Conservation (phyloP, 1,284 basidiomycete species). For the Puccinia sorghi region DNA sequence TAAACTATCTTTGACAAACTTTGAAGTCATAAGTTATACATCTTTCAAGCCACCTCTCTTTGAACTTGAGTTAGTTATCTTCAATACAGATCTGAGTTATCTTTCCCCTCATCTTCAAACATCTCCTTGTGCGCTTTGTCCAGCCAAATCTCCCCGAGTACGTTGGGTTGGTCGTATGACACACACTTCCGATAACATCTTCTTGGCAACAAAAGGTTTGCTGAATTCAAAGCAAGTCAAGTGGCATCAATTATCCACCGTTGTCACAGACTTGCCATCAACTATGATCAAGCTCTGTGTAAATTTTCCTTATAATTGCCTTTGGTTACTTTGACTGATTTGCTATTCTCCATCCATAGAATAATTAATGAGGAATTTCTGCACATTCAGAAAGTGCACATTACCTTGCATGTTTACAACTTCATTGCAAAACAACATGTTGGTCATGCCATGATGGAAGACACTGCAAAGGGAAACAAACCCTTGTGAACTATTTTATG, state of each 20-base stretch:
- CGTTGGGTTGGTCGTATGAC: too few relatives aligned
- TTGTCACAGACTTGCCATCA: slow-evolving; percentile 15
- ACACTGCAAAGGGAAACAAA: slow-evolving; percentile 11
- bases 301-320: background rate
- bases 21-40: too few relatives aligned
- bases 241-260: background rate
- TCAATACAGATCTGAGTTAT: too few relatives aligned
- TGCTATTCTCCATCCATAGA: background rate
- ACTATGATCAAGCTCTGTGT: slow-evolving; percentile 20
- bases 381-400: slow-evolving; percentile 2
- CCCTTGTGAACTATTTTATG: slow-evolving; percentile 30
- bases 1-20: too few relatives aligned
- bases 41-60: too few relatives aligned
- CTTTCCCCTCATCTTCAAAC: too few relatives aligned
- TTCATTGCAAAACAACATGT: slow-evolving; percentile 9
- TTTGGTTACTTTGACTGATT: background rate
- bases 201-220: background rate
- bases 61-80: too few relatives aligned
- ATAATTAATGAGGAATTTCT: background rate
- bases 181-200: slow-evolving; percentile 14
- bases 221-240: background rate
- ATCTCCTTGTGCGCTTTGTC: too few relatives aligned
- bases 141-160: too few relatives aligned
- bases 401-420: background rate
- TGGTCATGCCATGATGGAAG: background rate